Evolutionary conservation across 192 early-diverging fungal species (phyloP), one percentile per base, ranked within the genome.

Genomic region (Linnemannia schmuckeri): DNA sequence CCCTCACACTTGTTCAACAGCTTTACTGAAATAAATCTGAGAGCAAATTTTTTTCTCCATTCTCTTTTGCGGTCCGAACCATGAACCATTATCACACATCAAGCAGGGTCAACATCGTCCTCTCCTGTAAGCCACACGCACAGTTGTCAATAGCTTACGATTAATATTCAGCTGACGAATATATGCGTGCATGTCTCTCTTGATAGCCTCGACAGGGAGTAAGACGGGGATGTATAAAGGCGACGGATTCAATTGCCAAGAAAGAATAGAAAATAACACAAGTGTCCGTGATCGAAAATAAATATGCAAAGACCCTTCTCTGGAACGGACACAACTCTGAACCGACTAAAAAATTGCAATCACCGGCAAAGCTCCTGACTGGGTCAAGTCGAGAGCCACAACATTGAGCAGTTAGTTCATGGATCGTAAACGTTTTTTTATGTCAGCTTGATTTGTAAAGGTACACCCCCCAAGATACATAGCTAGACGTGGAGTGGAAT

Each of bases 341-440:
- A 61, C 57, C 27, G 57, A 61, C 10, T 61, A 33, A 66, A 66
- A 30, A 66, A 66, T 27, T 66, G 61, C 27, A 66, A 66, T 66
- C 61, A 66, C 61, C 61, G 61, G 61, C 61, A 66, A 66, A 27
- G 61, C 61, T 33, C 30, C 61, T 66, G 61, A 66, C 61, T 66
- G 61, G 61, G 30, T 33, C 27, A 35, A 3, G 30, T 66, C 30
- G 61, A 35, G 30, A 33, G 61, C 27, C 30, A 66, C 27, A 15
- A 3, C 61, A 33, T 66, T 66, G 30, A 66, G 61, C 27, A 66
- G 2, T 33, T 33, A 30, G n/a, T 33, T 33, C 33, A 30, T 66
- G 30, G 61, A 15, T 12, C n/a, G 33, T 30, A 3, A 9, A 13
- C 27, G 61, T 66, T 66, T 66, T 61, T 61, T 66, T 66, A 66